Percentiles rank a stretch among this genome's conserved stretches.
Evolutionary conservation across 176 grass and related monocot species (phyloP).

Genomic region (Rhipidocladum racemiflorum): DNA sequence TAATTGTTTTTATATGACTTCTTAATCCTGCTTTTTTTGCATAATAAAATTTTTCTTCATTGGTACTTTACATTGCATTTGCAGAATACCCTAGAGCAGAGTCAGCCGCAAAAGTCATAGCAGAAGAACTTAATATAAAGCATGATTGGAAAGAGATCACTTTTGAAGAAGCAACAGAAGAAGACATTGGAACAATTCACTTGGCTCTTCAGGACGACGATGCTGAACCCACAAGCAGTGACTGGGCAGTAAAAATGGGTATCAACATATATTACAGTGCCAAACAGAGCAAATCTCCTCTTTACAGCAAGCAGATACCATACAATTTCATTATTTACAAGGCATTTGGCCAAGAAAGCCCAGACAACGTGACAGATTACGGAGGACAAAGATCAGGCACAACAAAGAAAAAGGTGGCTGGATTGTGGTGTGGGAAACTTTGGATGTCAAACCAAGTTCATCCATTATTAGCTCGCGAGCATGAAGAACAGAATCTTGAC

Average conservation of each 20-base stretch:
- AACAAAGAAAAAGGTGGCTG: conserved; percentile 83
- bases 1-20: background rate
- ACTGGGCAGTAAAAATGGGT: conserved; percentile 98
- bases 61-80: conserved; percentile 39
- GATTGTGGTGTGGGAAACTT: conserved; percentile 91
- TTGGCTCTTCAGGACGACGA: conserved; percentile 81
- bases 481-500: conserved; percentile 38
- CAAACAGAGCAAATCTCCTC: conserved; percentile 87
- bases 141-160: conserved; percentile 77
- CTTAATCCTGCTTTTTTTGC: conserved; percentile 20
- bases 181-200: conserved; percentile 57
- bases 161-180: conserved; percentile 60
- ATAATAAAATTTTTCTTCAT: conserved; percentile 28
- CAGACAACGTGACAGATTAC: conserved; percentile 36
- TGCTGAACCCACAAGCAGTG: conserved; percentile 74
- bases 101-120: conserved; percentile 66
- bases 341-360: conserved; percentile 71
- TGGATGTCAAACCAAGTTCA: conserved; percentile 99
- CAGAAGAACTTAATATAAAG: conserved; percentile 67
- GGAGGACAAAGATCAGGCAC: conserved; percentile 35
- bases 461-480: conserved; percentile 57
- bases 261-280: conserved; percentile 98
- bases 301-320: conserved; percentile 96
- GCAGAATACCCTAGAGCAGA: conserved; percentile 91
- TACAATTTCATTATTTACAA: conserved; percentile 96